phyloP scores from a whole-genome alignment of 345 rosid species.

The Bretschneidera sinensis region DNA sequence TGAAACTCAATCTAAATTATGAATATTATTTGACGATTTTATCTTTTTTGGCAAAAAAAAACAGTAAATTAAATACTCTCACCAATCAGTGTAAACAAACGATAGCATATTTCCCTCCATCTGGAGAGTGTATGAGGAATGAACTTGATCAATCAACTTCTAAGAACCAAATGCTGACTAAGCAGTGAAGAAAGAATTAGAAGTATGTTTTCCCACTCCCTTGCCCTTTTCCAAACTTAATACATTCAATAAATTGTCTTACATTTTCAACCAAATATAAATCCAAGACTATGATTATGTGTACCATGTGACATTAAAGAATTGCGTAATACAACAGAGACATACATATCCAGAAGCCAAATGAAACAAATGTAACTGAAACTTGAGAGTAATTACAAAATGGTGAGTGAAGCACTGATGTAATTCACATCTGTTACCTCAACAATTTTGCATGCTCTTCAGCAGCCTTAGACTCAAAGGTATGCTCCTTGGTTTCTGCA shows the following conservation, averaged over 20 bases:
- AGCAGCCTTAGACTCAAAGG: slow-evolving; percentile 93
- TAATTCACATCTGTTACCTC: slow-evolving; percentile 42
- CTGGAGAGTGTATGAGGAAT: no score
- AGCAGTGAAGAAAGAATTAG: neutral
- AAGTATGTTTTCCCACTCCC: neutral
- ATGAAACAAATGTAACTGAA: neutral
- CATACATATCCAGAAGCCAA: neutral
- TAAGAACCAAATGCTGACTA: no score
- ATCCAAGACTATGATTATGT: neutral
- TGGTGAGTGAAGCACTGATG: slow-evolving; percentile 1
- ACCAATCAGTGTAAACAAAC: no score
- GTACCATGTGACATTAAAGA: neutral
- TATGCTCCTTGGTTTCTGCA: slow-evolving; percentile 84
- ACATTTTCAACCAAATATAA: neutral
- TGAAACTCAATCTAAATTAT: no score
- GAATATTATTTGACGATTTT: no score
- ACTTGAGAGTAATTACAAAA: no score
- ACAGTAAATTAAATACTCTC: no score
- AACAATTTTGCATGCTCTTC: slow-evolving; percentile 94
- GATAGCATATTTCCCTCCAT: no score
- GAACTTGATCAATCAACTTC: no score
- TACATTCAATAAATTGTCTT: neutral
- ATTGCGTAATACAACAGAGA: neutral
- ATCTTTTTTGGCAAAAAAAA: no score
- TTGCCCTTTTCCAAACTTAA: neutral